Evolutionary conservation across 176 grass and related monocot genomes (phyloP), one percentile per base, ranked within the genome.

Genomic region (Oryza officinalis): DNA sequence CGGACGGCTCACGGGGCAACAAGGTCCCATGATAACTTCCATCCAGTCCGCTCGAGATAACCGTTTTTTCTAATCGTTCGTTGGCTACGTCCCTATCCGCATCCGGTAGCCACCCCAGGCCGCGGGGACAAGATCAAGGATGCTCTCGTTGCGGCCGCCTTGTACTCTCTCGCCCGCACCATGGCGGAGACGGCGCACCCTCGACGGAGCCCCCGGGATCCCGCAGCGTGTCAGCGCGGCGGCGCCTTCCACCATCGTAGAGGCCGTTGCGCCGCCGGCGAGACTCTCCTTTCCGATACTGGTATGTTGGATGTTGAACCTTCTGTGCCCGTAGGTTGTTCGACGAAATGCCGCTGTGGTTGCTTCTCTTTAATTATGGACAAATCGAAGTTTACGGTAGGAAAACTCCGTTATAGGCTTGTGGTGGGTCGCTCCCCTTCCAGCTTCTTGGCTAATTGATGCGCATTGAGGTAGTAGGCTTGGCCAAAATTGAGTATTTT

Each of bases 211-310:
- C 49, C 23, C 67, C 5, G 49, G 57, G 9, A 25, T 49, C 13
- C 13, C 32, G 49, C 65, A 52, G 14, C 50, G 67, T 13, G 46
- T 27, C 31, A 54, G 67, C 32, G 14, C n/a, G n/a, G 80, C 80
- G 50, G 47, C 67, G 25, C 67, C 66, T 2, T 47, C 33, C 2
- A 1, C 14, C 26, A 71, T 32, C 33, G 32, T 22, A 22, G 67
- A 70, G 49, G 8, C 49, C 8, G 67, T 47, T 59, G 10, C 33
- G 22, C 33, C 30, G 80, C 32, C 67, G 9, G 31, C 80, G 70
- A 71, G 80, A 20, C 1, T 81, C 49, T 81, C 80, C 23, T 81
- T 72, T 11, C 49, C 80, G 15, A 81, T 81, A 61, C 67, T 81
- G 80, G 80, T 81, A 72, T 8, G 77, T 12, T 6, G 13, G 13